Percentiles rank a stretch among this genome's conserved stretches.
These are phyloP conservation scores for Cardamine chenopodiifolia DNA, from an alignment of 345 rosid genomes.

Conservation along the genomic window DNA sequence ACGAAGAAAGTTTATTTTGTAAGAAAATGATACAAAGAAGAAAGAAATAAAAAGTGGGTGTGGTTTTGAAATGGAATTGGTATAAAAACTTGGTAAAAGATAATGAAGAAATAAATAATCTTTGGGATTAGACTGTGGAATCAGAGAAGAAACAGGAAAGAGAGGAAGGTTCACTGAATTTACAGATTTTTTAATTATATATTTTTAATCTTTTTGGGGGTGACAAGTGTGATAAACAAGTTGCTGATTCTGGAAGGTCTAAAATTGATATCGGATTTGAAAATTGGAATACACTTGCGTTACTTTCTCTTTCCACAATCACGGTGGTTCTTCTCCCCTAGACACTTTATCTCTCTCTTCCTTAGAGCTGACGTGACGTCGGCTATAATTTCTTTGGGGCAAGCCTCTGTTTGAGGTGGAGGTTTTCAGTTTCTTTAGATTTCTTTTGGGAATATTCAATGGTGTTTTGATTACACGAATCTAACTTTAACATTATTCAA, in stretches of 20 bases:
- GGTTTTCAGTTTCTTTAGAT: background rate
- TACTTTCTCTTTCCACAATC: background rate
- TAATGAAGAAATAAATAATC: constrained; percentile 22
- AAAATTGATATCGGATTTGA: constrained; percentile 7
- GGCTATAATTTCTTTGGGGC: background rate
- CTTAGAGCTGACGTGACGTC: background rate
- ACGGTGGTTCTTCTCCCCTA: constrained; percentile 45
- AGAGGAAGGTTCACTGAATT: constrained; percentile 46
- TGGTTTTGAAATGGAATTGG: constrained; percentile 8
- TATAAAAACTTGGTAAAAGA: constrained; percentile 23
- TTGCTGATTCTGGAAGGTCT: constrained; percentile 41
- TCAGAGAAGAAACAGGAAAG: constrained; percentile 37
- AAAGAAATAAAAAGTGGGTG: constrained; percentile 17
- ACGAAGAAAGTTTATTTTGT: background rate
- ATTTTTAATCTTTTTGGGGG: constrained; percentile 37
- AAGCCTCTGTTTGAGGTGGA: constrained; percentile 15
- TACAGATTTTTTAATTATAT: constrained; percentile 39
- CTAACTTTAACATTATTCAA: background rate
- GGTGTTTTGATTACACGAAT: constrained; percentile 16
- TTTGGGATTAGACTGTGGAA: constrained; percentile 33
- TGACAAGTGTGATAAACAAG: constrained; percentile 44
- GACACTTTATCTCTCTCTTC: constrained; percentile 29
- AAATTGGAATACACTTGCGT: background rate
- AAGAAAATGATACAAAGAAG: constrained; percentile 16
- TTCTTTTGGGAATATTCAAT: constrained; percentile 24